Evolutionary conservation across 345 rosid species (phyloP).

Genomic region (Salix suchowensis): DNA sequence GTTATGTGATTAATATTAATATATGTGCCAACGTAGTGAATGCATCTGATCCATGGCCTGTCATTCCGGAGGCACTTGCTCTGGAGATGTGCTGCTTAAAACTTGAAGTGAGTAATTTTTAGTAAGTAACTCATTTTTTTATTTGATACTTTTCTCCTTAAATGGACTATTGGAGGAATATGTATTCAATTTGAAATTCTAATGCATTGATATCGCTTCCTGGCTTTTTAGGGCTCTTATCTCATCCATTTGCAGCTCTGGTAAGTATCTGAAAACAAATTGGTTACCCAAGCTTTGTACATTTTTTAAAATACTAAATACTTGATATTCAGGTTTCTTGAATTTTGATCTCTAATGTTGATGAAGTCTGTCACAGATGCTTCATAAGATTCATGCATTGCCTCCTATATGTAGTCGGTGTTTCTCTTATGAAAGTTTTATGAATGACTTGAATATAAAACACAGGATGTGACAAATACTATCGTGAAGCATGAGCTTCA

Average conservation of each 20-base stretch:
- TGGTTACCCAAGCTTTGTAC: background rate
- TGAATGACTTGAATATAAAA: background rate
- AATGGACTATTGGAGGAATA: background rate
- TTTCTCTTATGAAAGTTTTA: background rate
- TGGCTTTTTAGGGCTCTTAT: constrained; percentile 30
- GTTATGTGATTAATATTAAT: background rate
- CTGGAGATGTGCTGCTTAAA: constrained; percentile 33
- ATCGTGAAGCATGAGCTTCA: background rate
- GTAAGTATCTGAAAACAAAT: constrained; percentile 38
- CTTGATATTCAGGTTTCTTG: background rate
- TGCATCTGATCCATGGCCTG: constrained; percentile 61
- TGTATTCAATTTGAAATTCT: background rate
- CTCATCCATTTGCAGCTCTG: constrained; percentile 22
- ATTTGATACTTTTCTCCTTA: background rate
- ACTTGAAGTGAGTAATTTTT: constrained; percentile 21
- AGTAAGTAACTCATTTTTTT: constrained; percentile 36
- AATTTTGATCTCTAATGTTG: background rate
- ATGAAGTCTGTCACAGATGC: background rate
- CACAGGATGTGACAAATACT: background rate
- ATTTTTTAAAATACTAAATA: background rate
- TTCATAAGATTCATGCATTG: background rate
- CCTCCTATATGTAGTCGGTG: background rate
- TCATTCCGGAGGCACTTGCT: constrained; percentile 50
- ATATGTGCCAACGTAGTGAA: constrained; percentile 39
- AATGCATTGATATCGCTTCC: constrained; percentile 15